Evolutionary conservation across 768 basidiomycete species (phyloP).

Genomic region (Boletus subparvulus): DNA sequence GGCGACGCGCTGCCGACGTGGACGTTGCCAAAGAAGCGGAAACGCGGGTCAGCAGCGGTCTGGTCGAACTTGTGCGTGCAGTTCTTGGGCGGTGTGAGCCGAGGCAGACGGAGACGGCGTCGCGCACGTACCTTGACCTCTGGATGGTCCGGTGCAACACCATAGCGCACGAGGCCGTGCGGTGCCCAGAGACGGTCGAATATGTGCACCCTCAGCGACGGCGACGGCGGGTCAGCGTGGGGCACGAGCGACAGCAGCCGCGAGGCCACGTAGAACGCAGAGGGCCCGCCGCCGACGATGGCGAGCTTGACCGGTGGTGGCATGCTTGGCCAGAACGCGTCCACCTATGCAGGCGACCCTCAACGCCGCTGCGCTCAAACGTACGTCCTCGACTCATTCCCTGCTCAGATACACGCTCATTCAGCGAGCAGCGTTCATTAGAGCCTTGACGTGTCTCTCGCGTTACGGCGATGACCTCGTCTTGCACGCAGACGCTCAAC

Average conservation of each 20-base stretch:
- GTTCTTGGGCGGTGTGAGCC: slow-evolving; percentile 56
- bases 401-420: slow-evolving; percentile 23
- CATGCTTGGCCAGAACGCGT: slow-evolving; percentile 8
- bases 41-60: slow-evolving; percentile 73
- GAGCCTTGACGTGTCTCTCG: slow-evolving; percentile 72
- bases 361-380: slow-evolving; percentile 54
- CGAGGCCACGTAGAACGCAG: slow-evolving; percentile 94
- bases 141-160: slow-evolving; percentile 97
- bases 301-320: slow-evolving; percentile 63
- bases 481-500: slow-evolving; percentile 61
- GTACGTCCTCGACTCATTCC: slow-evolving; percentile 27
- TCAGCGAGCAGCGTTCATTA: slow-evolving; percentile 60
- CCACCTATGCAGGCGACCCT: slow-evolving; percentile 65
- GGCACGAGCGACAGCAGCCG: slow-evolving; percentile 71
- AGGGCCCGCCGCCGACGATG: slow-evolving; percentile 91
- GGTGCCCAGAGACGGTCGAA: slow-evolving; percentile 94
- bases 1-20: slow-evolving; percentile 44
- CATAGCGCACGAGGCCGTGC: slow-evolving; percentile 92
- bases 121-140: slow-evolving; percentile 76
- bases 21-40: slow-evolving; percentile 92
- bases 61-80: slow-evolving; percentile 94
- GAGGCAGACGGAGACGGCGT: not conserved
- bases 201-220: slow-evolving; percentile 67
- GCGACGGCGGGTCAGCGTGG: slow-evolving; percentile 26
- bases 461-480: slow-evolving; percentile 81